Evolutionary conservation across 2,329 filamentous ascomycete species (phyloP), one percentile per base, ranked within the genome.

Genomic region (Fusarium coicis): DNA sequence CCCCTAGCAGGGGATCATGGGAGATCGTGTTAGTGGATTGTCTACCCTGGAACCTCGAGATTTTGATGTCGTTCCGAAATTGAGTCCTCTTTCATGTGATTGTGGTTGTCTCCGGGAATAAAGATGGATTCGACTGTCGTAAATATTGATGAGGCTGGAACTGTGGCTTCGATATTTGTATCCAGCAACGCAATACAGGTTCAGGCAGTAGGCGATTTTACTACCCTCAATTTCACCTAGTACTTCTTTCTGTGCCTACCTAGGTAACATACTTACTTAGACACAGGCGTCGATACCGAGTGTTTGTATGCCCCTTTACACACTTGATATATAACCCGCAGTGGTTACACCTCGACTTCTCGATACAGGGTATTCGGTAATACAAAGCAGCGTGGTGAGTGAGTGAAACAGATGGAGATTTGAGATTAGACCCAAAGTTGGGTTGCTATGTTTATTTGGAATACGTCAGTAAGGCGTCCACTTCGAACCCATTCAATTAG

Each of bases 1-100:
- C 56, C 74, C 61, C 46, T 66, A 49, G 40, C 67, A 68, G 63
- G 74, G 70, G 47, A 72, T 73, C 30, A 43, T 30, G 36, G 52
- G 39, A 56, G 55, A 57, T 39, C 49, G 43, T 54, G 50, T 49
- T 49, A 63, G 52, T 56, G 49, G 55, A 26, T 26, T 40, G 30
- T 39, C 39, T 72, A 54, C 28, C 65, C 52, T 68, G 43, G 43
- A 61, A 37, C 18, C 40, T 34, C 46, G 28, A 43, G 18, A 47
- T 32, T 53, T 32, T 28, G 23, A 44, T 36, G 26, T 47, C 39
- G 46, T 50, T 14, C 28, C 47, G 28, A 54, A 36, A 42, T 52
- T 37, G 28, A 47, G 32, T 34, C 15, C 5, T 11, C 36, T 65
- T 55, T 12, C 69, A 70, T 73, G 58, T 72, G 64, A 72, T 64